Evolutionary conservation across 2,329 filamentous ascomycete genomes (phyloP), one percentile per base, ranked within the genome.

Genomic region (Zymoseptoria ardabiliae): DNA sequence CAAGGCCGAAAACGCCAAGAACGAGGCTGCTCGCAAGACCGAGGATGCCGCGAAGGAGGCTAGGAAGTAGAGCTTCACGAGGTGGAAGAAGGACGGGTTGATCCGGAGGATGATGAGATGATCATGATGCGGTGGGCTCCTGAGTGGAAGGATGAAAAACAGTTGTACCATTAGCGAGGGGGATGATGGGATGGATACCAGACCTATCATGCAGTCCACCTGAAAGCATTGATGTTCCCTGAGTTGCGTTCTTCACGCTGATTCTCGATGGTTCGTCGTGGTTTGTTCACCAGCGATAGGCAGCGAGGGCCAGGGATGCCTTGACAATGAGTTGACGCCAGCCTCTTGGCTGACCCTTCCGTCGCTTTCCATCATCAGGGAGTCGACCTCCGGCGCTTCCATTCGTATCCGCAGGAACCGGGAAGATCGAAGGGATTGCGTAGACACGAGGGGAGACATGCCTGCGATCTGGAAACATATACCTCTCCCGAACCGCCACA

Each of bases 21-120:
- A 76, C 7, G 66, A 77, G 67, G 77, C 76, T 0, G 73, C 75
- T 69, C 76, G 73, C 60, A 77, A 74, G 61, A 74, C 74, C 13
- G 64, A 70, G 50, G 63, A 63, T 25, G 56, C 57, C 30, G 63
- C 58, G 11, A 57, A 65, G 54, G 61, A 63, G 55, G 61, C 61
- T 30, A 56, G 58, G 13, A 63, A 63, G 58, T 50, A 50, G 50
- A 58, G 22, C 35, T 45, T 45, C 35, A 45, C 35, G 35, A 45
- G 35, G 35, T 45, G 35, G 35, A 45, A 17, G 35, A 45, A 17
- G 11, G 35, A 45, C 17, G 35, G 35, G 4, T 45, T 13, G 35
- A 17, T 45, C 3, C 13, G 35, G 35, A 45, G 35, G 35, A 45
- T 45, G 35, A 17, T 45, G 35, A 45, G 35, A 17, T 45, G 35